Evolutionary conservation across 2,329 filamentous ascomycete species (phyloP).

Genomic region (Lasiodiplodia citricola): DNA sequence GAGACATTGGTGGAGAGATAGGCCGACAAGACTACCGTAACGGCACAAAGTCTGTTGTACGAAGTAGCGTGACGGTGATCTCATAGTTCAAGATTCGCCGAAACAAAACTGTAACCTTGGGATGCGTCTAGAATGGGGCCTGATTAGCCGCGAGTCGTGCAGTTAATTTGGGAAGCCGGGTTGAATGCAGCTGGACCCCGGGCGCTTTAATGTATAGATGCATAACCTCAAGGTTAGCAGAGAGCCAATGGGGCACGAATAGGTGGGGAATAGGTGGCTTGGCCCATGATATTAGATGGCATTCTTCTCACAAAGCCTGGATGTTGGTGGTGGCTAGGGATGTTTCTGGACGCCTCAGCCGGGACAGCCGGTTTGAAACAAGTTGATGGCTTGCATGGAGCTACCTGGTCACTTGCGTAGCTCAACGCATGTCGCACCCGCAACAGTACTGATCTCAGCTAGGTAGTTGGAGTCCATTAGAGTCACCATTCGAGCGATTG

Average conservation of each 20-base stretch:
- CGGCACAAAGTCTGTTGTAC: too few relatives aligned
- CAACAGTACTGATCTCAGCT: slow-evolving; percentile 1
- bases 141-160: slow-evolving; percentile 5
- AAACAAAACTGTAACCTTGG: slow-evolving; percentile 3
- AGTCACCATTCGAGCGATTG: neutral
- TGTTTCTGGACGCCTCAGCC: slow-evolving; percentile 3
- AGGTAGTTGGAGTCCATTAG: neutral
- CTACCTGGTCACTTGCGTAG: neutral
- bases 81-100: neutral
- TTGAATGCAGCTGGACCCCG: neutral
- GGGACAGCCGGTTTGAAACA: slow-evolving; percentile 11
- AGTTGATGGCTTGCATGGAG: slow-evolving; percentile 1
- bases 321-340: neutral
- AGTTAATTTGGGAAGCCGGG: slow-evolving; percentile 18
- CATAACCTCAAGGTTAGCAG: neutral
- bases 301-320: neutral
- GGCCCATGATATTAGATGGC: neutral
- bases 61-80: neutral
- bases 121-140: neutral
- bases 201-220: slow-evolving; percentile 1
- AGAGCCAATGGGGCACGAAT: neutral
- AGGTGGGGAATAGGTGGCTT: neutral
- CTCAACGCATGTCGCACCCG: slow-evolving; percentile 3
- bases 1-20: neutral
- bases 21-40: neutral